Evolutionary conservation across 164 flowering plant genomes (phyloP).

Genomic region (Stephania yunnanensis): DNA sequence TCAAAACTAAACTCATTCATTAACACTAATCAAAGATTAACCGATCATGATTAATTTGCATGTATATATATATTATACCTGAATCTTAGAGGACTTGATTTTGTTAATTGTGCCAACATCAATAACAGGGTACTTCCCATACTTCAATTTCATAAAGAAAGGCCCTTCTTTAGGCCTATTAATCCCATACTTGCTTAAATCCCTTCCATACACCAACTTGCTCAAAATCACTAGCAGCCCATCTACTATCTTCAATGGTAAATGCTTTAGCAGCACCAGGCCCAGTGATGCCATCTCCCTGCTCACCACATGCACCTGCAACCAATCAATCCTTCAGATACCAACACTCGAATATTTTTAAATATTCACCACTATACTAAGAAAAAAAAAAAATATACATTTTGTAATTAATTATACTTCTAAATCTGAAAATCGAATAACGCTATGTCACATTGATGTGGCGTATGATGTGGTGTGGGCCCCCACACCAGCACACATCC

Average conservation of each 20-base stretch:
- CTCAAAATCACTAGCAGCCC: conserved; percentile 17
- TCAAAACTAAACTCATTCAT: not conserved
- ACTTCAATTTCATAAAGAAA: conserved; percentile 21
- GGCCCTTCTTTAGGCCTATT: conserved; percentile 36
- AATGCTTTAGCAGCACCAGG: conserved; percentile 16
- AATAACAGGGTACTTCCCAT: conserved; percentile 31
- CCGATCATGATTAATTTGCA: not conserved
- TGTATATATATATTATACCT: conserved; percentile 19
- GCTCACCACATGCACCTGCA: conserved; percentile 35
- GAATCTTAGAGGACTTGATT: conserved; percentile 35
- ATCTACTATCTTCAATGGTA: conserved; percentile 30
- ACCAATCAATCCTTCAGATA: not conserved
- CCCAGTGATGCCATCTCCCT: conserved; percentile 24
- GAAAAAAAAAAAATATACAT: too few species aligned
- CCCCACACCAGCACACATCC: too few species aligned
- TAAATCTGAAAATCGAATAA: too few species aligned
- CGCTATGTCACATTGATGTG: too few species aligned
- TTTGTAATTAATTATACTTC: too few species aligned
- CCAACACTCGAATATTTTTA: not conserved
- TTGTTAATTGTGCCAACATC: conserved; percentile 36
- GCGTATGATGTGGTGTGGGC: too few species aligned
- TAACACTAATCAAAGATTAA: not conserved
- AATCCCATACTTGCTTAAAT: conserved; percentile 32
- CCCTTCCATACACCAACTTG: conserved; percentile 25
- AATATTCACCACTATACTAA: too few species aligned